Conservation (phyloP, 2,329 filamentous ascomycete species). For the Fusarium coffeatum region DNA sequence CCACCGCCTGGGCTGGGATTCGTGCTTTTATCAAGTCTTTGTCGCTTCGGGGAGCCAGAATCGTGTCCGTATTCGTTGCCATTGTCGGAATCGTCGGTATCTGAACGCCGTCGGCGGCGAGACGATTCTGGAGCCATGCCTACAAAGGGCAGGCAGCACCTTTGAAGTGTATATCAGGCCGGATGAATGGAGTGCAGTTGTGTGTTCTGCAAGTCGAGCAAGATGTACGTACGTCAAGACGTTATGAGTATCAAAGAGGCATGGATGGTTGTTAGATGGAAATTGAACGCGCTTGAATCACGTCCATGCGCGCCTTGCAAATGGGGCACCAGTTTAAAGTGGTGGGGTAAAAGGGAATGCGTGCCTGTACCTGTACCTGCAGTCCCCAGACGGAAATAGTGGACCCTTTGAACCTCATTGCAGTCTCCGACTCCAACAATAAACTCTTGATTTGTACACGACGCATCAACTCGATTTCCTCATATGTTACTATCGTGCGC, state of each 20-base stretch:
- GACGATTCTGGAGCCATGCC: slow-evolving; percentile 48
- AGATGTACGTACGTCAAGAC: neutral
- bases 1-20: slow-evolving; percentile 33
- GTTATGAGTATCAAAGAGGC: neutral
- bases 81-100: slow-evolving; percentile 56
- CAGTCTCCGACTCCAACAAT: neutral
- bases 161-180: neutral
- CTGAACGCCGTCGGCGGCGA: slow-evolving; percentile 59
- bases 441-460: neutral
- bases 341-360: slow-evolving; percentile 32
- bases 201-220: neutral
- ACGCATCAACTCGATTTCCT: neutral
- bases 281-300: slow-evolving; percentile 39
- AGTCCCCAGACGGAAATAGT: neutral
- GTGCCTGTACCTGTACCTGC: neutral
- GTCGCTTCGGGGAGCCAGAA: slow-evolving; percentile 52
- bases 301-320: slow-evolving; percentile 38
- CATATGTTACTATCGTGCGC: neutral
- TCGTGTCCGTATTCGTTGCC: slow-evolving; percentile 44
- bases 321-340: slow-evolving; percentile 42
- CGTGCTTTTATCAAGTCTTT: slow-evolving; percentile 46
- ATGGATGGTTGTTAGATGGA: slow-evolving; percentile 9
- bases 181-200: neutral
- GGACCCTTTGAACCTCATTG: neutral
- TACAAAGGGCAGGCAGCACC: neutral